Percentiles rank a stretch among this genome's conserved stretches.
Conservation (phyloP, 2,329 filamentous ascomycete genomes). For the Fusarium algeriense region DNA sequence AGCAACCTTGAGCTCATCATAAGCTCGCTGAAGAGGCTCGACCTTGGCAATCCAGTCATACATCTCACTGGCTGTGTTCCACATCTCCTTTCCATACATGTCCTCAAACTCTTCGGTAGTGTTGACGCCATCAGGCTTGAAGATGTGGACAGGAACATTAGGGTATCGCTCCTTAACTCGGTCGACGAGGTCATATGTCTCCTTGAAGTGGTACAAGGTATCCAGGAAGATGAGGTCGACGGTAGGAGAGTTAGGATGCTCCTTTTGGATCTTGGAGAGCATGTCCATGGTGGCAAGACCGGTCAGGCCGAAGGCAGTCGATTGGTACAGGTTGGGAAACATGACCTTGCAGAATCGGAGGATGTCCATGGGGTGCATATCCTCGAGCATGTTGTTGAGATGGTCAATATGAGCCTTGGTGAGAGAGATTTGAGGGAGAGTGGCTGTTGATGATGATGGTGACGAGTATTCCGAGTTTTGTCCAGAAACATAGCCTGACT, state of each 20-base stretch:
- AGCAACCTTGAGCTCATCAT: constrained; percentile 85
- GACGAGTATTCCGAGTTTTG: constrained; percentile 56
- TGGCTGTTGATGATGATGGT: constrained; percentile 48
- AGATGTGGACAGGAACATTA: constrained; percentile 84
- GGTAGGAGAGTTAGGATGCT: constrained; percentile 69
- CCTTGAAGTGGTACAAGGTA: constrained; percentile 84
- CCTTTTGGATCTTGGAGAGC: constrained; percentile 78
- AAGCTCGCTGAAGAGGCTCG: constrained; percentile 92
- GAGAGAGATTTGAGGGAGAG: constrained; percentile 83
- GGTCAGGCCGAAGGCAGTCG: constrained; percentile 84
- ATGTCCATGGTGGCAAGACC: constrained; percentile 88
- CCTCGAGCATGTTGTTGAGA: constrained; percentile 89
- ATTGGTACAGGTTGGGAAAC: constrained; percentile 90
- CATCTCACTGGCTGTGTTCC: constrained; percentile 86
- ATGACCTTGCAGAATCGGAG: constrained; percentile 92
- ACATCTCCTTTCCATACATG: constrained; percentile 84
- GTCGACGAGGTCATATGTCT: constrained; percentile 80
- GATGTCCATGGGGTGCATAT: constrained; percentile 90
- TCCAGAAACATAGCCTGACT: constrained; percentile 87
- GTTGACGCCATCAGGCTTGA: constrained; percentile 83
- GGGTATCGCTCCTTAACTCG: constrained; percentile 82
- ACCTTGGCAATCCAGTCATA: constrained; percentile 99
- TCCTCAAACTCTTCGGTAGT: constrained; percentile 82
- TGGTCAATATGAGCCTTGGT: constrained; percentile 89
- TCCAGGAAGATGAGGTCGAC: constrained; percentile 84